Evolutionary conservation across 2,329 filamentous ascomycete species (phyloP), one percentile per base, ranked within the genome.

Genomic region (Taxawa tesnikishii): DNA sequence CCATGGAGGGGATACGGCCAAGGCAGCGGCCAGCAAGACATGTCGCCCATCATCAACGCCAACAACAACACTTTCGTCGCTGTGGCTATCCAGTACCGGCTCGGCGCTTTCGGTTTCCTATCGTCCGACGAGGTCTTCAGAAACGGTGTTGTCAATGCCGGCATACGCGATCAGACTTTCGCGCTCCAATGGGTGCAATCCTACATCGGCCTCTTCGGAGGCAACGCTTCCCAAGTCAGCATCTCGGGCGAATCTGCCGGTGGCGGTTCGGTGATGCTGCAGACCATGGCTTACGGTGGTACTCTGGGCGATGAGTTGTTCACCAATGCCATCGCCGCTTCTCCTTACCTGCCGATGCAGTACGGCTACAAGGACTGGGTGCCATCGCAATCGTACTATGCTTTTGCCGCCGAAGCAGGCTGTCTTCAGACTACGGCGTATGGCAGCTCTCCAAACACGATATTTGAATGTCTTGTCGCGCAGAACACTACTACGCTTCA

Each of bases 291-390:
- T 47, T 54, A 9, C 50, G 34, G 34, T 11, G 34, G 34, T 5
- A 29, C 42, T 6, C 29, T 47, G 13, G 47, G 46, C 11, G 40
- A 39, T n/a, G 33, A 38, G 12, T 38, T 49, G 5, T 49, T 50
- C 36, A 35, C 27, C 15, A 43, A 58, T 45, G 44, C 42, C 18
- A 52, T 58, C 16, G 47, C 62, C 2, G 54, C 58, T 3, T 63
- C 58, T 4, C 68, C 69, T 2, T 73, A 67, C 40, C 55, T 69
- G 8, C 66, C 68, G 0, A 62, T 63, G 29, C 64, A 70, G 37
- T 69, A 69, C 44, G 53, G 51, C 6, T 68, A 63, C 43, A 54
- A 62, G 30, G 63, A 60, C 10, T 53, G 49, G 14, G 46, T 63
- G 7, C 63, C 67, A 0, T 56, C 63, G 4, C 50, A 59, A 12